These are phyloP conservation scores for Crithidia expoeki DNA, from an alignment of 208 protist genomes.

Conservation along the genomic window DNA sequence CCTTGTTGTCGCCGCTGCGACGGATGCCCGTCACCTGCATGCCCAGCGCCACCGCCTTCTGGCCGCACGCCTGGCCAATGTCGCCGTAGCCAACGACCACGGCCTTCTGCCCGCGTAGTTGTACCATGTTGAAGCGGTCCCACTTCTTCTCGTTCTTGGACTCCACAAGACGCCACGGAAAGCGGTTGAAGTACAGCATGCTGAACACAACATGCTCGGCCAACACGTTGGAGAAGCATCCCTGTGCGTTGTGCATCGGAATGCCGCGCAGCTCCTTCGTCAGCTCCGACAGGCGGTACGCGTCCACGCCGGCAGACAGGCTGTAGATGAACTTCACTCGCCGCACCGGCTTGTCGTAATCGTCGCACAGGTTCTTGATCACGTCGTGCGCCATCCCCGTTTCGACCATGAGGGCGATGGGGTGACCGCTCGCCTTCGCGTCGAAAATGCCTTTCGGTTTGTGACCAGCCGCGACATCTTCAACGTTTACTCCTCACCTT, in stretches of 20 bases:
- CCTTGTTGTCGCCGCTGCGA: slow-evolving; percentile 36
- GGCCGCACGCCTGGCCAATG: slow-evolving; percentile 67
- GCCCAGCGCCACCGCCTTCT: slow-evolving; percentile 48
- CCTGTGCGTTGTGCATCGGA: slow-evolving; percentile 71
- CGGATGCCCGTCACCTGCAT: slow-evolving; percentile 82
- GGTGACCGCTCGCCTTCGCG: too few species aligned
- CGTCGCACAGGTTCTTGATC: slow-evolving; percentile 20
- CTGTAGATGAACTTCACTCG: slow-evolving; percentile 83
- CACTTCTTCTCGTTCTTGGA: slow-evolving; percentile 67
- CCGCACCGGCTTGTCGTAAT: slow-evolving; percentile 45
- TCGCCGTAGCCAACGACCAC: slow-evolving; percentile 86
- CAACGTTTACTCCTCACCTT: not conserved
- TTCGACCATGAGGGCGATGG: not conserved
- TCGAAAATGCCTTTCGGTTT: too few species aligned
- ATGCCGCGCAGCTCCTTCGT: slow-evolving; percentile 48
- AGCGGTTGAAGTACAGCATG: slow-evolving; percentile 89
- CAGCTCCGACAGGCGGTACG: slow-evolving; percentile 52
- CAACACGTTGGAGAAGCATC: slow-evolving; percentile 69
- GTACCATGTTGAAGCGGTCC: slow-evolving; percentile 73
- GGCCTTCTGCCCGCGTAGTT: slow-evolving; percentile 59
- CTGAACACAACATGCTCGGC: slow-evolving; percentile 79
- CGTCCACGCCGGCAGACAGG: slow-evolving; percentile 72
- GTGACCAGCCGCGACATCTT: not conserved
- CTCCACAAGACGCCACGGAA: slow-evolving; percentile 59
- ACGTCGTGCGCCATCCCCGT: not conserved